Base-by-base conservation (phyloP, 257 asterid species). In the Solanum habrochaites region DNA sequence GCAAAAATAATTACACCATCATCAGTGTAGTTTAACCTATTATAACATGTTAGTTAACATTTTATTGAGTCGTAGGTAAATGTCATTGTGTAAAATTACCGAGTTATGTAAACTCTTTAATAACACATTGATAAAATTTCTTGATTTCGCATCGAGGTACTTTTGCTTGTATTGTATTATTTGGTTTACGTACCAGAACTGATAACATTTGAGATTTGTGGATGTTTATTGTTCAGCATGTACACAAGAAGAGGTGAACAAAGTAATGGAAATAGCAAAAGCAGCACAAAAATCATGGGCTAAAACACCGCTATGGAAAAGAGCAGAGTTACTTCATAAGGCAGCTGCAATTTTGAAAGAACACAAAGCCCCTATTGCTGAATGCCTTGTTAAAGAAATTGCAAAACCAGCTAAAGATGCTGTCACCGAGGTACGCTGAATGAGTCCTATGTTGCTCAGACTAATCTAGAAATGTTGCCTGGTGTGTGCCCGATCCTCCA, bases 341-440 rank as follows among this genome's bases (percentile, higher is more conserved):
- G 99, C 99, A 35, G 99, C 98, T 71, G 99, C 96, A 16, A 94
- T 97, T 74, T 97, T 97, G 7, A 97, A 97, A 89, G 99, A 94
- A 91, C 96, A 95, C 88, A 97, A 90, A 85, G 94, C 91, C 85
- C 99, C 99, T 5, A 97, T 97, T 77, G 99, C 98, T 12, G 99
- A 97, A 85, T 98, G 99, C 85, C 91, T 97, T 73, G 91, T 97
- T 1, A 97, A 97, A 87, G 99, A 97, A 90, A 97, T 97, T 39
- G 99, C 99, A 2, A 97, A 97, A 88, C 99, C 99, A 58, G 97
- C 98, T 7, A 97, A 97, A 85, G 99, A 97, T 89, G 93, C 99
- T 21, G 96, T 93, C 87, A 91, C 97, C 27, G 99, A 97, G 99
- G 99, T 95, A 87, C n/a, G 0, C 10, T 10, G 29, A 73, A 23